phyloP scores from a whole-genome alignment of 495 filamentous ascomycete species.

The Trichoderma erinaceum region DNA sequence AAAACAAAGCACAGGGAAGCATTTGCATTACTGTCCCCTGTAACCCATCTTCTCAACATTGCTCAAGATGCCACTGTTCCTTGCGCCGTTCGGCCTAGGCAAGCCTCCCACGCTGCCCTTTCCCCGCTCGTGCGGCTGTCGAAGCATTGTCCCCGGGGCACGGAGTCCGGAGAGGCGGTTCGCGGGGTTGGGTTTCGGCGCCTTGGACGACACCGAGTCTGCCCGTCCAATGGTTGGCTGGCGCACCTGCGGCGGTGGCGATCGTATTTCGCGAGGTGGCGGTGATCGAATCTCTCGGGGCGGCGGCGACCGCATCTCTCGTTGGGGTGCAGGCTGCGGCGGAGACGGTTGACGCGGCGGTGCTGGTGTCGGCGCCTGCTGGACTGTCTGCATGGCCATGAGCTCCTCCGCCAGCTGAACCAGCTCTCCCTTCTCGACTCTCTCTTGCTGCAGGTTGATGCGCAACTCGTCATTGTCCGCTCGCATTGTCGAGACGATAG shows the following conservation, averaged over 20 bases:
- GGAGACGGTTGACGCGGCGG: conserved; percentile 16
- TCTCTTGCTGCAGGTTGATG: conserved; percentile 63
- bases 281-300: no score
- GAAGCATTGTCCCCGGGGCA: conserved; percentile 31
- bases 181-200: background rate
- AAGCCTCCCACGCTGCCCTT: conserved; percentile 37
- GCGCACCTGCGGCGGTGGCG: background rate
- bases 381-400: conserved; percentile 49
- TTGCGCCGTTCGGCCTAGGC: conserved; percentile 35
- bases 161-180: conserved; percentile 4
- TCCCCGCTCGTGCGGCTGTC: conserved; percentile 42
- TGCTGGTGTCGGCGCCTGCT: conserved; percentile 16
- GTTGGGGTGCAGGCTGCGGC: background rate
- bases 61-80: conserved; percentile 60
- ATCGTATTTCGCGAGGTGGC: background rate
- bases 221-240: conserved; percentile 18
- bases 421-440: conserved; percentile 87
- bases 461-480: conserved; percentile 59
- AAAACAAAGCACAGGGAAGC: background rate
- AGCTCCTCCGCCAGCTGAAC: conserved; percentile 91
- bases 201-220: conserved; percentile 12
- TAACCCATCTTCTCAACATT: conserved; percentile 67
- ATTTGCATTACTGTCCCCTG: conserved; percentile 10
- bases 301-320: no score
- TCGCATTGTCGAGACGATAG: conserved; percentile 60